Percentiles rank a stretch among this genome's conserved stretches.
phyloP scores from a whole-genome alignment of 2,329 filamentous ascomycete species.

The Zymoseptoria ardabiliae region DNA sequence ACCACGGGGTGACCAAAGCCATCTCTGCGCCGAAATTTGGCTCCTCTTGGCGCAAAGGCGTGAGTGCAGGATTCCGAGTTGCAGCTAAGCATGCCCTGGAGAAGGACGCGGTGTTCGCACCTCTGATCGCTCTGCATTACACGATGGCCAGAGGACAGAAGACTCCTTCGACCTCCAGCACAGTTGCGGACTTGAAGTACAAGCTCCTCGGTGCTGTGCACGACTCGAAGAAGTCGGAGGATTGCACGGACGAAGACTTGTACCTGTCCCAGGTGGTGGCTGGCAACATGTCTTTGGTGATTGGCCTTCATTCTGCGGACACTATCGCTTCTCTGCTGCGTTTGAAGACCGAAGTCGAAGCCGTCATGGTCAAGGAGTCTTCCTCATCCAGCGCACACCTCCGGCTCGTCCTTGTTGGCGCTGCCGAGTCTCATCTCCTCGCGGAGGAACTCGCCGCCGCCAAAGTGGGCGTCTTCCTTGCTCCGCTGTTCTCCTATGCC shows the following conservation, averaged over 20 bases:
- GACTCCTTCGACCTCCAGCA: conserved; percentile 48
- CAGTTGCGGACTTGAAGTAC: conserved; percentile 45
- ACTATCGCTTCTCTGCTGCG: conserved; percentile 53
- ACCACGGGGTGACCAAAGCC: conserved; percentile 33
- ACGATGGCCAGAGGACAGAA: conserved; percentile 46
- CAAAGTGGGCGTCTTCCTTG: conserved; percentile 52
- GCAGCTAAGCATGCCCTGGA: conserved; percentile 30
- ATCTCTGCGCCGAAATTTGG: conserved; percentile 31
- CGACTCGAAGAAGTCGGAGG: conserved; percentile 21
- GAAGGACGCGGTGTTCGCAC: conserved; percentile 33
- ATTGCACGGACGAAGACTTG: conserved; percentile 42
- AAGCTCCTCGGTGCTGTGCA: conserved; percentile 49
- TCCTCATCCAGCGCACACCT: conserved; percentile 29
- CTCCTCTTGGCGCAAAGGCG: conserved; percentile 28
- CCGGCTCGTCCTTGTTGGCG: conserved; percentile 53
- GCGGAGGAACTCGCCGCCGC: conserved; percentile 52
- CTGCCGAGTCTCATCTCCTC: conserved; percentile 55
- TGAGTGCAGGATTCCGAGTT: conserved; percentile 32
- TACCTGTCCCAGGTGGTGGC: conserved; percentile 40
- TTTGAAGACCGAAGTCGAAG: conserved; percentile 52
- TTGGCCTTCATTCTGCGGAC: conserved; percentile 57
- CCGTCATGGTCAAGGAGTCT: conserved; percentile 17
- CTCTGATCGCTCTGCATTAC: conserved; percentile 37
- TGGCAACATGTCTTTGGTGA: conserved; percentile 48
- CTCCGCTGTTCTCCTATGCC: conserved; percentile 51